phyloP scores from a whole-genome alignment of 2,329 filamentous ascomycete genomes.

The Colletotrichum sp. region DNA sequence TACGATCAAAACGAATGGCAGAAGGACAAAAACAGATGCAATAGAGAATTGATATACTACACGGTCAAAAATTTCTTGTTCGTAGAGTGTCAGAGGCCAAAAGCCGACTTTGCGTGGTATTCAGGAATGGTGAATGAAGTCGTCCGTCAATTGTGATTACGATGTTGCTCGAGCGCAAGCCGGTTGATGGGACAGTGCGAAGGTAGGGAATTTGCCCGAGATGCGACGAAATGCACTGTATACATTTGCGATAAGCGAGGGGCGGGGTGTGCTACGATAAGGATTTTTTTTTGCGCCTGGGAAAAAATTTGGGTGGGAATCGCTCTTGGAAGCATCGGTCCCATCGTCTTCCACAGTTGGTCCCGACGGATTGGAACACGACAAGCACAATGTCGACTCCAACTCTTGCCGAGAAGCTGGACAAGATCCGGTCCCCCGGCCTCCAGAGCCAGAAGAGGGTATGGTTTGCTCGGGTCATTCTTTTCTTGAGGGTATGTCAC shows the following conservation, averaged over 20 bases:
- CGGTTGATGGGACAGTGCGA: not conserved
- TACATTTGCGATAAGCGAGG: not conserved
- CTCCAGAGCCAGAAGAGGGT: constrained; percentile 95
- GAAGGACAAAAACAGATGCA: not conserved
- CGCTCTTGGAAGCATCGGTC: not conserved
- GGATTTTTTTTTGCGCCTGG: constrained; percentile 17
- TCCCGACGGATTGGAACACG: constrained; percentile 19
- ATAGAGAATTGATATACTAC: not conserved
- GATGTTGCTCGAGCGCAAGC: not conserved
- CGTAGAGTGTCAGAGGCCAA: not conserved
- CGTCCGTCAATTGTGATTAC: not conserved
- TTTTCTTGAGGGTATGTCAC: constrained; percentile 9
- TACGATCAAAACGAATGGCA: not conserved
- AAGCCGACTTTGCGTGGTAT: not conserved
- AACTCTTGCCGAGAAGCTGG: constrained; percentile 84
- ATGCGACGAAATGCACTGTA: not conserved
- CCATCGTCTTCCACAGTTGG: constrained; percentile 15
- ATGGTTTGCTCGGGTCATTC: constrained; percentile 24
- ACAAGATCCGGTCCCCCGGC: constrained; percentile 96
- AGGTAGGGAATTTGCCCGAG: not conserved
- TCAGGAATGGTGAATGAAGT: not conserved
- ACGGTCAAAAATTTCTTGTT: not conserved
- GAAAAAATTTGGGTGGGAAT: constrained; percentile 18
- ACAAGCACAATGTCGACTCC: constrained; percentile 51
- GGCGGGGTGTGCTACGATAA: constrained; percentile 24